A percentile compares a stretch with the other conserved stretches of the same genome.
phyloP scores from a whole-genome alignment of 106 monocot species.

The Posidonia australis region DNA sequence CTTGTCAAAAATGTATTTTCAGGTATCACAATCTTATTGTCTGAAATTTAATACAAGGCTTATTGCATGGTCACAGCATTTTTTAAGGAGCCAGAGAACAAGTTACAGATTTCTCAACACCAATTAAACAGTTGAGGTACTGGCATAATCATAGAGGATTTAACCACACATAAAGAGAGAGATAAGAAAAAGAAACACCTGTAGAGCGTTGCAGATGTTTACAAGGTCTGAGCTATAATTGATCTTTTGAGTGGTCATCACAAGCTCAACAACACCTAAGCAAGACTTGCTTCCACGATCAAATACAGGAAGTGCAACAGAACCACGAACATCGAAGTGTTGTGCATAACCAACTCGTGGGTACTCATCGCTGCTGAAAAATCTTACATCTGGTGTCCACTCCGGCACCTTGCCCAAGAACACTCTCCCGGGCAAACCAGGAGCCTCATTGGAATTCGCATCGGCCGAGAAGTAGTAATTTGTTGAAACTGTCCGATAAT shows the following conservation, averaged over 20 bases:
- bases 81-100: too few relatives aligned
- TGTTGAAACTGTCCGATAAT: conserved; percentile 47
- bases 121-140: too few relatives aligned
- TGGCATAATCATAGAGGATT: too few relatives aligned
- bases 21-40: too few relatives aligned
- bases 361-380: conserved; percentile 58
- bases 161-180: too few relatives aligned
- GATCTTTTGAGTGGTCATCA: conserved; percentile 52
- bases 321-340: conserved; percentile 36
- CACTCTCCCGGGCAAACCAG: conserved; percentile 77
- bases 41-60: too few relatives aligned
- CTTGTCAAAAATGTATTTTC: too few relatives aligned
- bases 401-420: conserved; percentile 73
- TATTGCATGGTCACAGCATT: too few relatives aligned
- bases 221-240: conserved; percentile 63
- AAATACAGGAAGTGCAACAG: conserved; percentile 68
- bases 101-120: too few relatives aligned
- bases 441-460: conserved; percentile 27
- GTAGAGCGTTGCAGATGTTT: conserved; percentile 71
- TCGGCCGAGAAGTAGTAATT: conserved; percentile 56
- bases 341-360: conserved; percentile 53
- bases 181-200: conserved; percentile 36
- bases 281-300: conserved; percentile 34
- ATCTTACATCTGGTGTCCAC: conserved; percentile 86
- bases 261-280: conserved; percentile 84